Evolutionary conservation across 83 land plant species (phyloP).

Genomic region (Larix sibirica): DNA sequence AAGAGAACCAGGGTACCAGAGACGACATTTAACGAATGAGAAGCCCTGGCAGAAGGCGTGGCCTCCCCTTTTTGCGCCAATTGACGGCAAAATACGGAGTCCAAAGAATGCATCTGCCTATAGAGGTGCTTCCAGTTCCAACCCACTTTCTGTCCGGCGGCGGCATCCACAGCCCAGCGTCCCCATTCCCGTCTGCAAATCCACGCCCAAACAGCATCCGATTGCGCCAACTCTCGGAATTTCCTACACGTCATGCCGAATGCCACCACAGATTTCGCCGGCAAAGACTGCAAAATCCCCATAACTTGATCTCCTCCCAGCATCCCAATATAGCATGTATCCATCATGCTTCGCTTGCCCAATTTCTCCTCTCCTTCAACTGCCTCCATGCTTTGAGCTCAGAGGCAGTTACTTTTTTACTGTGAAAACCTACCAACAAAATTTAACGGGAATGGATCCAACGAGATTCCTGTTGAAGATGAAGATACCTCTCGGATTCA

Average conservation of each 20-base stretch:
- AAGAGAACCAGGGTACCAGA: slow-evolving; percentile 63
- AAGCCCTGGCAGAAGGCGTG: slow-evolving; percentile 74
- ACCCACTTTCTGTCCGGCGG: slow-evolving; percentile 20
- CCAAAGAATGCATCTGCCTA: slow-evolving; percentile 44
- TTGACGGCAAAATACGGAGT: slow-evolving; percentile 46
- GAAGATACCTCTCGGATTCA: too few species aligned
- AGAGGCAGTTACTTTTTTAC: too few species aligned
- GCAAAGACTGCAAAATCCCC: slow-evolving; percentile 34
- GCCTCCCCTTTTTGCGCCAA: slow-evolving; percentile 39
- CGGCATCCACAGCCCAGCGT: slow-evolving; percentile 35
- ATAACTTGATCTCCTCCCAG: slow-evolving; percentile 39
- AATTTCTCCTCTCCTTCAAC: too few species aligned
- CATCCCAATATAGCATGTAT: too few species aligned
- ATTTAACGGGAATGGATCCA: too few species aligned
- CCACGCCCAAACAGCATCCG: slow-evolving; percentile 64
- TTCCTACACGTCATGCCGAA: slow-evolving; percentile 79
- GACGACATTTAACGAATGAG: slow-evolving; percentile 78
- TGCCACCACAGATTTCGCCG: slow-evolving; percentile 58
- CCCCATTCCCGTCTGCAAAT: slow-evolving; percentile 85
- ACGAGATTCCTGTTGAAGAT: too few species aligned
- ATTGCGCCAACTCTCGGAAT: slow-evolving; percentile 45
- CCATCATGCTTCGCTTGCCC: too few species aligned
- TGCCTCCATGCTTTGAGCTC: too few species aligned
- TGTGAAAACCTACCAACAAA: too few species aligned
- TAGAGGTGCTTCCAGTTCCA: slow-evolving; percentile 66